phyloP scores from a whole-genome alignment of 2,329 filamentous ascomycete genomes.

The Cercospora sesami region DNA sequence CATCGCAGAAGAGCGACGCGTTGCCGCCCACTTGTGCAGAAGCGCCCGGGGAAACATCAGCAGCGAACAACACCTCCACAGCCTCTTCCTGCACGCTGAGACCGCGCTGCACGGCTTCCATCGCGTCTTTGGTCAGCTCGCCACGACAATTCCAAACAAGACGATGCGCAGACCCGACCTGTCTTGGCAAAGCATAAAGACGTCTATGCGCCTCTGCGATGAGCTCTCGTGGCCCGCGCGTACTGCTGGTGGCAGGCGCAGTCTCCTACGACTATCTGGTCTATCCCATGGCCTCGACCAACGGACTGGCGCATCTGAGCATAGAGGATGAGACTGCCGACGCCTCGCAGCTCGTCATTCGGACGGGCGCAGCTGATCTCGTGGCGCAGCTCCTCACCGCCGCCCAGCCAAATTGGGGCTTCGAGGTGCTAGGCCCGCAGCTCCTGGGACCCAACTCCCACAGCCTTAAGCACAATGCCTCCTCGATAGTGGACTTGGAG shows the following conservation, averaged over 20 bases:
- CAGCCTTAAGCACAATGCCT: conserved; percentile 36
- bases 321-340: conserved; percentile 20
- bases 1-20: neutral
- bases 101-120: neutral
- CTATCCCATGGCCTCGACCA: conserved; percentile 31
- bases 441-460: conserved; percentile 30
- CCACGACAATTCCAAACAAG: neutral
- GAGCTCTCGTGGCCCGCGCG: conserved; percentile 27
- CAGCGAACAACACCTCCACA: neutral
- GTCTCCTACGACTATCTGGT: conserved; percentile 39
- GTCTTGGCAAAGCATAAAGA: conserved; percentile 22
- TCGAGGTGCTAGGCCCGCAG: conserved; percentile 34
- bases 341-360: conserved; percentile 34
- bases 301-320: conserved; percentile 8
- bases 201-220: conserved; percentile 21
- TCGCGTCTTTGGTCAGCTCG: neutral
- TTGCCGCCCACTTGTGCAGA: neutral
- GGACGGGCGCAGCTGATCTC: conserved; percentile 36
- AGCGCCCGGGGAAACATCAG: neutral
- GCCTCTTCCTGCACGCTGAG: conserved; percentile 1
- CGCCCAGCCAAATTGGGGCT: conserved; percentile 34
- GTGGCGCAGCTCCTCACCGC: conserved; percentile 39
- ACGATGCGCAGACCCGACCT: conserved; percentile 11
- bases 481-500: conserved; percentile 34
- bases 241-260: conserved; percentile 37